Evolutionary conservation across 2,329 filamentous ascomycete genomes (phyloP), one percentile per base, ranked within the genome.

Genomic region (Dendryphion nanum): DNA sequence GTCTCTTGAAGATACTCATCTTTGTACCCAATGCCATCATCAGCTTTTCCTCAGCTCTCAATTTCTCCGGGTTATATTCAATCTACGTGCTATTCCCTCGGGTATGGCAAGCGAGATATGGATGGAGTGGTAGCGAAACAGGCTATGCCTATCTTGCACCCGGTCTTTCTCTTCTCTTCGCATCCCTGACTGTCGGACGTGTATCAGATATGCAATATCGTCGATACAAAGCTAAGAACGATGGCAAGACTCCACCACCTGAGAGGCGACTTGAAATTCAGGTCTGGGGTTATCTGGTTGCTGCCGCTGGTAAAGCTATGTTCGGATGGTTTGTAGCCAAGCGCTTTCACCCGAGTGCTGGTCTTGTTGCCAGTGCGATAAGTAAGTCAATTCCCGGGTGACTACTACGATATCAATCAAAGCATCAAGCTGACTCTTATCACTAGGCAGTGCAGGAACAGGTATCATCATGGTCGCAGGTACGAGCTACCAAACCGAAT

Each of bases 381-480:
- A 51, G 59, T 42, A 37, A 32, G n/a, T n/a, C n/a, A n/a, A n/a
- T n/a, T n/a, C n/a, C n/a, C n/a, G n/a, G n/a, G n/a, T n/a, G n/a
- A n/a, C n/a, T n/a, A n/a, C n/a, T n/a, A n/a, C n/a, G n/a, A n/a
- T n/a, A n/a, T n/a, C n/a, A n/a, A n/a, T n/a, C n/a, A n/a, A n/a
- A n/a, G n/a, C n/a, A n/a, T n/a, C n/a, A n/a, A n/a, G n/a, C n/a
- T n/a, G n/a, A n/a, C n/a, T n/a, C n/a, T n/a, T n/a, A n/a, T n/a
- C n/a, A n/a, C 14, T 48, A 63, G 54, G 55, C 41, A 55, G 61
- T 4, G 56, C 69, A 21, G 67, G 66, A 5, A 64, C 67, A 40
- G 66, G 66, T 5, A 66, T 68, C 44, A 67, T 71, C 30, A 69
- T 71, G 40, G 64, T 71, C 14, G 63, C 66, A 3, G 69, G 59